phyloP scores from a whole-genome alignment of 495 filamentous ascomycete genomes.

The Rostrohypoxylon terebratum region DNA sequence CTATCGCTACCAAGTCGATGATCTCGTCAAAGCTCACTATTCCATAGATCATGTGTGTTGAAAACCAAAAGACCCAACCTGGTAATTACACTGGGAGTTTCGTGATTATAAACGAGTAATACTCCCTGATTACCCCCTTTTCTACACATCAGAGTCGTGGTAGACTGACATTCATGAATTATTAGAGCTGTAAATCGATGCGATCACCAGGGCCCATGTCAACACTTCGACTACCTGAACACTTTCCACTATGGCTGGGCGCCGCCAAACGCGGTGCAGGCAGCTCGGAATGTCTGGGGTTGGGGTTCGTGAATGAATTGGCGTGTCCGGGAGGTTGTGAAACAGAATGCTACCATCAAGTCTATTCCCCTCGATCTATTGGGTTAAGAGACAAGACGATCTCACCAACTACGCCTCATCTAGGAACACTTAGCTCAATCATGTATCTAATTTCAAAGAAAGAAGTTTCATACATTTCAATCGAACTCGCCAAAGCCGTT shows the following conservation, averaged over 20 bases:
- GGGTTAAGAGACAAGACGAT: background rate
- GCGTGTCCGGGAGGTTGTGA: background rate
- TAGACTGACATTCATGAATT: background rate
- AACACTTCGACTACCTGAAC: background rate
- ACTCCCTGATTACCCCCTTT: background rate
- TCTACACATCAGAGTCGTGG: background rate
- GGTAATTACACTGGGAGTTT: background rate
- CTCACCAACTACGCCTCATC: background rate
- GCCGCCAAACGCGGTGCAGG: background rate
- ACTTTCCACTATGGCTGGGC: background rate
- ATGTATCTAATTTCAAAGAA: background rate
- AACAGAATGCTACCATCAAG: background rate
- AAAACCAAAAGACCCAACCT: background rate
- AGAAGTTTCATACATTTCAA: slow-evolving; percentile 9
- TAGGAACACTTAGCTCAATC: background rate
- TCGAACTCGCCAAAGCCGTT: slow-evolving; percentile 49
- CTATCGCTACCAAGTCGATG: background rate
- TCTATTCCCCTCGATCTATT: background rate
- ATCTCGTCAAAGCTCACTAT: background rate
- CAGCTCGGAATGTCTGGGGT: background rate
- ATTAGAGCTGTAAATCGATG: background rate
- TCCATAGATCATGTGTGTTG: slow-evolving; percentile 2
- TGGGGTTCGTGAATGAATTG: background rate
- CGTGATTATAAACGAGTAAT: background rate
- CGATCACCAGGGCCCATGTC: background rate